Evolutionary conservation across 768 basidiomycete species (phyloP), one percentile per base, ranked within the genome.

Genomic region (Mycena indigotica): DNA sequence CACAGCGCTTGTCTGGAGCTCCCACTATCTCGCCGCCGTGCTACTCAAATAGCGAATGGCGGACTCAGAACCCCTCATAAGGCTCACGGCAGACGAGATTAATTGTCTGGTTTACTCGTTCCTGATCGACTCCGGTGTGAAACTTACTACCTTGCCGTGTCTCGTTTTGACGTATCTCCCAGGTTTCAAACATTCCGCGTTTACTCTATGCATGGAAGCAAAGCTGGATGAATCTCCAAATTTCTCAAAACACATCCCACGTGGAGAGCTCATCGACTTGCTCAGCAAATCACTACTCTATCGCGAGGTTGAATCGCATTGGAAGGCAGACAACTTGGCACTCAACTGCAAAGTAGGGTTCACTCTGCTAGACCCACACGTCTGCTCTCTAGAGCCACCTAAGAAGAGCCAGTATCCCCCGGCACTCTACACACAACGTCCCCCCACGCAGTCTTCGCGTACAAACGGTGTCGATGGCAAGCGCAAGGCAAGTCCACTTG

Each of bases 81-180:
- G 80, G 28, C 87, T 92, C 60, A 84, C 86, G 39, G 87, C 91
- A 29, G 91, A 93, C 63, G 89, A 93, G 69, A 80, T 94, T 58
- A 94, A 94, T 69, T 89, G 87, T 65, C 83, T 93, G 59, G 87
- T 94, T 45, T 86, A 93, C 70, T 81, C 91, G 2, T 94, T 93
- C 67, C 84, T 94, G 62, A 78, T 86, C 62, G 92, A 94, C 65
- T 92, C 90, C 30, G 91, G 91, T 90, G 6, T 26, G 60, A 51
- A 30, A n/a, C 46, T 29, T 26, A 16, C 25, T 13, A 12, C 30
- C 25, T 28, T 50, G 40, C 41, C 48, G 17, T 16, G 51, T 19
- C 41, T 19, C 6, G n/a, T n/a, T 32, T 32, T 64, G 65, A 58
- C 54, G 46, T 45, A 26, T 48, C 13, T 26, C 23, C 13, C 38